A percentile compares a stretch with the other conserved stretches of the same genome.
Evolutionary conservation across 225 moss, liverwort and hornwort genomes (phyloP).

Genomic region (Sphagnum contortum): DNA sequence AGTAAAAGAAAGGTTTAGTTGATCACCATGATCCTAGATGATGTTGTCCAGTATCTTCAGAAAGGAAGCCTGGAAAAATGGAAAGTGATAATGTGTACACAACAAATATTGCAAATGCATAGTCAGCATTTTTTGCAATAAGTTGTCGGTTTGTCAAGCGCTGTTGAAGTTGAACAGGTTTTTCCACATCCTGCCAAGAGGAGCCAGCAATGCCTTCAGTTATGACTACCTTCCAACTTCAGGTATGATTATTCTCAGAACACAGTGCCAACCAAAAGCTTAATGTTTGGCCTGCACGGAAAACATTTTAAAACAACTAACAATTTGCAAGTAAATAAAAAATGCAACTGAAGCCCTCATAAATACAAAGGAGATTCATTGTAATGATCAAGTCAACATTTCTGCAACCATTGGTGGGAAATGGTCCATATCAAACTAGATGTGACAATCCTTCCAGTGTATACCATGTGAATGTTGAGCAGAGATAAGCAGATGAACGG

Average conservation of each 20-base stretch:
- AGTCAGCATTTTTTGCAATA: conserved; percentile 56
- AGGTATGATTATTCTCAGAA: too few relatives aligned
- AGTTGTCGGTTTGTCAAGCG: conserved; percentile 56
- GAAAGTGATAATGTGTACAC: conserved; percentile 59
- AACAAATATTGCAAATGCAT: conserved; percentile 47
- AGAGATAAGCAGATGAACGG: too few relatives aligned
- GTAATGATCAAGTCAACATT: too few relatives aligned
- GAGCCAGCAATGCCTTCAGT: not conserved
- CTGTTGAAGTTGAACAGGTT: conserved; percentile 8
- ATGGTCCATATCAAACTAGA: too few relatives aligned
- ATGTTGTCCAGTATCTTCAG: conserved; percentile 80
- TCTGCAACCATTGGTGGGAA: too few relatives aligned
- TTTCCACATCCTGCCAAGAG: conserved; percentile 24
- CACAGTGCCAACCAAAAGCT: too few relatives aligned
- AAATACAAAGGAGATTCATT: not conserved
- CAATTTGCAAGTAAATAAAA: not conserved
- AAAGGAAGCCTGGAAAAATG: conserved; percentile 82
- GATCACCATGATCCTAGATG: conserved; percentile 64
- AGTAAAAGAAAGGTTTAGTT: not conserved
- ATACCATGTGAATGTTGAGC: too few relatives aligned
- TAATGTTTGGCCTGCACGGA: too few relatives aligned
- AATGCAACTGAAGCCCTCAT: not conserved
- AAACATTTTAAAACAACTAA: too few relatives aligned
- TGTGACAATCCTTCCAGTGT: too few relatives aligned
- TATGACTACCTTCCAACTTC: not conserved